Evolutionary conservation across 1,284 basidiomycete species (phyloP).

Genomic region (Pyrrhoderma noxium): DNA sequence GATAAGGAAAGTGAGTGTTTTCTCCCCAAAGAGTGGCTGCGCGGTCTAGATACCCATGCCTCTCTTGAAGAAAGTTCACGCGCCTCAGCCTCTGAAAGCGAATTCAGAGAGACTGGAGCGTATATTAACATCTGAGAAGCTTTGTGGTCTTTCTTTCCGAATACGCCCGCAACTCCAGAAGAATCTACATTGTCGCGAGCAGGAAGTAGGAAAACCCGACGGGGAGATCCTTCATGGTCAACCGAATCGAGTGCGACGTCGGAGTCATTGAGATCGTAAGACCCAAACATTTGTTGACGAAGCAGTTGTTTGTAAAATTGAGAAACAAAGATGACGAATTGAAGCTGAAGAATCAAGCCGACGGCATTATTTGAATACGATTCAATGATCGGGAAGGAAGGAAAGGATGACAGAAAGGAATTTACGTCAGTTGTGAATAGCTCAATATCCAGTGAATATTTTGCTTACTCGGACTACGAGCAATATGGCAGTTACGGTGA

Average conservation of each 20-base stretch:
- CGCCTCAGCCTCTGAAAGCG: slow-evolving; percentile 44
- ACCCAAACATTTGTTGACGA: slow-evolving; percentile 30
- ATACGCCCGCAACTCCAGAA: no score
- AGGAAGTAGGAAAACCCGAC: slow-evolving; percentile 53
- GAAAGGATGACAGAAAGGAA: slow-evolving; percentile 5
- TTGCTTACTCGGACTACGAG: slow-evolving; percentile 55
- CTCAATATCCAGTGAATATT: background rate
- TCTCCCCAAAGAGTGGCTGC: background rate
- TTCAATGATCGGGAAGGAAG: background rate
- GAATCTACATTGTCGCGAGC: slow-evolving; percentile 1
- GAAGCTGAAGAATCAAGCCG: slow-evolving; percentile 38
- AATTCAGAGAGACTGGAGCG: slow-evolving; percentile 53
- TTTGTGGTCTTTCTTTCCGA: no score
- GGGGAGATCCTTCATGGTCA: slow-evolving; percentile 29
- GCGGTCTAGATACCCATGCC: slow-evolving; percentile 46
- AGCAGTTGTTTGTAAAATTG: slow-evolving; percentile 52
- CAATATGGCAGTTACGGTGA: slow-evolving; percentile 51
- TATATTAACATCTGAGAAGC: slow-evolving; percentile 43
- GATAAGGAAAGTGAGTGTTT: no score
- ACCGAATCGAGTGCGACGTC: slow-evolving; percentile 8
- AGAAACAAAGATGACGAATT: slow-evolving; percentile 63
- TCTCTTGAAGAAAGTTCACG: slow-evolving; percentile 53
- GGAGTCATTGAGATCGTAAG: slow-evolving; percentile 17
- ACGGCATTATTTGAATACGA: background rate
- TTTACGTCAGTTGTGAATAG: no score